Evolutionary conservation across 495 filamentous ascomycete genomes (phyloP).

Genomic region (Sordaria brevicollis): DNA sequence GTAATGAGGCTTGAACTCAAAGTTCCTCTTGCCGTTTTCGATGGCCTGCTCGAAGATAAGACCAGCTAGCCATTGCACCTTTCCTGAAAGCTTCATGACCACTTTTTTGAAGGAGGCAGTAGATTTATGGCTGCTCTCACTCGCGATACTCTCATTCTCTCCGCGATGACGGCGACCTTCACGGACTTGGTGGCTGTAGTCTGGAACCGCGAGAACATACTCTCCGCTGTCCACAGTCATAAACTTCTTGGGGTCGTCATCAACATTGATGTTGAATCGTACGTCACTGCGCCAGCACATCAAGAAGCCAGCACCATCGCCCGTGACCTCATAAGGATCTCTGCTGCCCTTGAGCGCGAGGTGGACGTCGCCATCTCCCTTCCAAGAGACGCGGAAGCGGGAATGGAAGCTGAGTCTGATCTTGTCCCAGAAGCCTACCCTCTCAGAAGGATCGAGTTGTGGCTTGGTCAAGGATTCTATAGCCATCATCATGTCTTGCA

Average conservation of each 20-base stretch:
- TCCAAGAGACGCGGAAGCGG: slow-evolving; percentile 80
- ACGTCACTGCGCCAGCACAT: slow-evolving; percentile 98
- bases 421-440: slow-evolving; percentile 98
- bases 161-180: slow-evolving; percentile 46
- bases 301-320: slow-evolving; percentile 84
- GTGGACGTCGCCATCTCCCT: slow-evolving; percentile 91
- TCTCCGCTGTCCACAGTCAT: slow-evolving; percentile 94
- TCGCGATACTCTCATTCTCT: slow-evolving; percentile 53
- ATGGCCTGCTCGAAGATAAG: slow-evolving; percentile 84
- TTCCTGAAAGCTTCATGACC: slow-evolving; percentile 94
- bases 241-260: slow-evolving; percentile 79
- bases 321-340: slow-evolving; percentile 89
- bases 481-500: slow-evolving; percentile 99
- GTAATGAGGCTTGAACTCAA: slow-evolving; percentile 87
- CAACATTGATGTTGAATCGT: slow-evolving; percentile 68
- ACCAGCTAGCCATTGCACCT: slow-evolving; percentile 82
- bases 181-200: slow-evolving; percentile 81
- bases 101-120: slow-evolving; percentile 89
- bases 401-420: slow-evolving; percentile 92
- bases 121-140: slow-evolving; percentile 56
- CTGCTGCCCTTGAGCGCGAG: slow-evolving; percentile 84
- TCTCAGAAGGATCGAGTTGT: slow-evolving; percentile 84
- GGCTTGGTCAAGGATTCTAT: slow-evolving; percentile 96
- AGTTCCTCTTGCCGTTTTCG: slow-evolving; percentile 52
- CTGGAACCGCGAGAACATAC: slow-evolving; percentile 86